phyloP scores from a whole-genome alignment of 1,284 basidiomycete genomes.

The Irpex rosettiformis region DNA sequence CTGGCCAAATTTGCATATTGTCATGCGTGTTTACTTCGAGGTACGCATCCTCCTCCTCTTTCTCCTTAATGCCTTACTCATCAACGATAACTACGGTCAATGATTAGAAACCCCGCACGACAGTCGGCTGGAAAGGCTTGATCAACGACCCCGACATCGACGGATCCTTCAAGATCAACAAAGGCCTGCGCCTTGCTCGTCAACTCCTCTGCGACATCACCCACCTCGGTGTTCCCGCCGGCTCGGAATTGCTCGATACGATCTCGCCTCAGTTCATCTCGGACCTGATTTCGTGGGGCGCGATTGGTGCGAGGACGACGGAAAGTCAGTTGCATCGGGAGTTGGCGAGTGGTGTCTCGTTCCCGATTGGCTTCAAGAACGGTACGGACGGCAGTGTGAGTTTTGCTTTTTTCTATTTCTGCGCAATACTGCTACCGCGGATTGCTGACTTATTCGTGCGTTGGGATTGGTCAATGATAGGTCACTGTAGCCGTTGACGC shows the following conservation, averaged over 20 bases:
- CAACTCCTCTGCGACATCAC: constrained; percentile 90
- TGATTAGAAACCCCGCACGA: constrained; percentile 88
- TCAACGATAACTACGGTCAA: no score
- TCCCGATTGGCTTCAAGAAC: constrained; percentile 99
- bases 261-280: constrained; percentile 86
- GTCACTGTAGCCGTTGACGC: constrained; percentile 88
- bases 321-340: constrained; percentile 93
- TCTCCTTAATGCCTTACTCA: no score
- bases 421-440: not conserved
- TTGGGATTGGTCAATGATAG: no score
- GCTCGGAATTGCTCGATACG: constrained; percentile 93
- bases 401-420: constrained; percentile 10
- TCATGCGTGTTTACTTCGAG: constrained; percentile 94
- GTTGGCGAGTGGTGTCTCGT: constrained; percentile 85
- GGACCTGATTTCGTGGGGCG: constrained; percentile 92
- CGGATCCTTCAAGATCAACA: constrained; percentile 96
- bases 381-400: constrained; percentile 90
- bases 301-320: constrained; percentile 96
- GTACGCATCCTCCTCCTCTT: constrained; percentile 40
- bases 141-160: constrained; percentile 92
- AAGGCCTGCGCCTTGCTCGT: constrained; percentile 85
- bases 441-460: not conserved
- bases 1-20: constrained; percentile 80
- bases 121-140: constrained; percentile 87
- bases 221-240: constrained; percentile 86